Base-by-base conservation (phyloP, 2,329 filamentous ascomycete species). In the Fusarium pilosicola region DNA sequence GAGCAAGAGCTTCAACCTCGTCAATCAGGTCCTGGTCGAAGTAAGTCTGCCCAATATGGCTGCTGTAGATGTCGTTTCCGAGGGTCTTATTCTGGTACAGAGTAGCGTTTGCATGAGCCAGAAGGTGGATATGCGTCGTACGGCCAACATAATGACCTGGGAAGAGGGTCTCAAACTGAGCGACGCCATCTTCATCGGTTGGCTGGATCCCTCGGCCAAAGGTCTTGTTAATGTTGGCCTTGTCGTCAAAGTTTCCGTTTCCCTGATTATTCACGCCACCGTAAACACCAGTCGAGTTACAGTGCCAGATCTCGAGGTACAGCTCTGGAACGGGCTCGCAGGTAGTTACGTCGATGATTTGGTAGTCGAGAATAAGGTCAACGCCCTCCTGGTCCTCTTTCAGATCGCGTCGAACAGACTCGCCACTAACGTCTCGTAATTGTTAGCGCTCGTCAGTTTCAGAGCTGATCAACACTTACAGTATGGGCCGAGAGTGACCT, bases 1-100 rank as follows among this genome's bases (percentile, higher is more conserved):
- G 88, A 2, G 80, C 75, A 2, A 82, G 81, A 20, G 79, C 75
- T 68, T 90, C 87, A 55, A 91, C 88, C 17, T 82, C 76, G 6
- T 80, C 67, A 63, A 90, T 85, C 45, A 92, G 85, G 67, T 85
- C 83, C 76, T 91, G 87, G 79, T 91, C 88, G 76, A 90, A 89
- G 83, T 90, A 92, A 59, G 90, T 80, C 79, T 92, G 90, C 22
- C 90, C 89, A 46, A 91, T 86, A 79, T 92, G 89, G 13, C 88
- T 86, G 59, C 88, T 85, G 45, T 80, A 80, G 46, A 78, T 79
- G 5, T 78, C 76, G 51, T 77, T 78, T 26, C 78, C 77, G 10
- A 83, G 78, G 7, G 82, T 83, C 54, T 77, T 65, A 66, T 83
- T 83, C 44, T 72, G 36, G 46, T 77, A 70, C 4, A 79, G 68